A percentile compares a stretch with the other conserved stretches of the same genome.
These are phyloP conservation scores for Suhomyces sp. DNA, from an alignment of 805 yeast genomes.

Conservation along the genomic window DNA sequence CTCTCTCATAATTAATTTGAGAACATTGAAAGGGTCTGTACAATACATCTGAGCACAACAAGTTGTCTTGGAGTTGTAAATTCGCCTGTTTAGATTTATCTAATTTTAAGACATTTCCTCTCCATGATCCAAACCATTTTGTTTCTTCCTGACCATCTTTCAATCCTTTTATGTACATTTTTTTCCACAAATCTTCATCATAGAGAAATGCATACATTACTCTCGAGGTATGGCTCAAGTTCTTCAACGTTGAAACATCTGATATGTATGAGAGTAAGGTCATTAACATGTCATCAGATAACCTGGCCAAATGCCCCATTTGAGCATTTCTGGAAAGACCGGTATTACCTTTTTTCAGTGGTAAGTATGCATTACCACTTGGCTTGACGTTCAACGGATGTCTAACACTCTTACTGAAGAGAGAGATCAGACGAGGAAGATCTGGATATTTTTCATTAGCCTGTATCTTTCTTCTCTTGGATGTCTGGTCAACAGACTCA, in stretches of 20 bases:
- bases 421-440: slow-evolving; percentile 13
- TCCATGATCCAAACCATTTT: slow-evolving; percentile 81
- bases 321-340: slow-evolving; percentile 25
- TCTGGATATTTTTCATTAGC: slow-evolving; percentile 8
- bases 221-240: slow-evolving; percentile 59
- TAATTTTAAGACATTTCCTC: slow-evolving; percentile 53
- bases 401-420: slow-evolving; percentile 32
- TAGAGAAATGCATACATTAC: slow-evolving; percentile 68
- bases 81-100: slow-evolving; percentile 39
- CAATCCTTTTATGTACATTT: slow-evolving; percentile 37
- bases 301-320: slow-evolving; percentile 52
- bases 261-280: slow-evolving; percentile 50
- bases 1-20: slow-evolving; percentile 55
- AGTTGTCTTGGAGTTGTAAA: slow-evolving; percentile 46
- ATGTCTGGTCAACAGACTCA: no score
- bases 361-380: slow-evolving; percentile 60
- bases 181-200: slow-evolving; percentile 83
- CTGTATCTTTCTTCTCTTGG: slow-evolving; percentile 8
- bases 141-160: slow-evolving; percentile 13
- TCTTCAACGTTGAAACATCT: slow-evolving; percentile 47
- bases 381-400: slow-evolving; percentile 80
- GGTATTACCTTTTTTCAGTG: slow-evolving; percentile 14
- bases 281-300: slow-evolving; percentile 66
- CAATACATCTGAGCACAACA: slow-evolving; percentile 72
- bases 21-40: slow-evolving; percentile 84